A percentile compares a stretch with the other conserved stretches of the same genome.
These are phyloP conservation scores for Backusella tuberculispora DNA, from an alignment of 192 early-diverging fungal genomes.

Conservation along the genomic window DNA sequence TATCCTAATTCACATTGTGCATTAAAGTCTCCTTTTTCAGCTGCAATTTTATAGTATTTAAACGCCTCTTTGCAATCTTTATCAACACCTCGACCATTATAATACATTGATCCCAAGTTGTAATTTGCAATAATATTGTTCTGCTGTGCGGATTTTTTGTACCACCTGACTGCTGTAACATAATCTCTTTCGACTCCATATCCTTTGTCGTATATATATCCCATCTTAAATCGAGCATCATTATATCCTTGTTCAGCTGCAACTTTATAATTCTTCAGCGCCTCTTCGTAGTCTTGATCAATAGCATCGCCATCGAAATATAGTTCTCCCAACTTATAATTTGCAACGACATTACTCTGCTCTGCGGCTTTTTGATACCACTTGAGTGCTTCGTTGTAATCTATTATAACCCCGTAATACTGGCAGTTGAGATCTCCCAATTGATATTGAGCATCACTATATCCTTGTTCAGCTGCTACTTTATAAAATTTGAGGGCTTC, in stretches of 20 bases:
- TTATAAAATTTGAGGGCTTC: not conserved
- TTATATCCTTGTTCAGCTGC: too few species aligned
- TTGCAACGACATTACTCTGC: not conserved
- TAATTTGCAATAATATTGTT: conserved; percentile 5
- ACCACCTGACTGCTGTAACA: too few species aligned
- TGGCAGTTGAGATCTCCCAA: conserved; percentile 8
- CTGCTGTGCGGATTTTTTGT: too few species aligned
- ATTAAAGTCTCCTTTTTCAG: not conserved
- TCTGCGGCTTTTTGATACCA: not conserved
- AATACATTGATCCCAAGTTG: not conserved
- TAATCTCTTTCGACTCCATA: too few species aligned
- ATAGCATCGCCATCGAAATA: not conserved
- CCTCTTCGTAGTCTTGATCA: not conserved
- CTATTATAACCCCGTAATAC: not conserved
- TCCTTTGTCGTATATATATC: too few species aligned
- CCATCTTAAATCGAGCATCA: too few species aligned
- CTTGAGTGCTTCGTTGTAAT: not conserved
- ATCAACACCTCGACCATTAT: not conserved
- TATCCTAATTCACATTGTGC: not conserved
- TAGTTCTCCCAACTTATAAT: not conserved
- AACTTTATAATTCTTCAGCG: not conserved
- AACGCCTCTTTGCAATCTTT: not conserved
- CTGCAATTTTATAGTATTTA: not conserved
- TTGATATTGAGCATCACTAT: conserved; percentile 20
- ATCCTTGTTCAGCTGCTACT: conserved; percentile 25